Percentiles rank a stretch among this genome's conserved stretches.
Evolutionary conservation across 2,329 filamentous ascomycete genomes (phyloP).

Genomic region (Claviceps spartinae): DNA sequence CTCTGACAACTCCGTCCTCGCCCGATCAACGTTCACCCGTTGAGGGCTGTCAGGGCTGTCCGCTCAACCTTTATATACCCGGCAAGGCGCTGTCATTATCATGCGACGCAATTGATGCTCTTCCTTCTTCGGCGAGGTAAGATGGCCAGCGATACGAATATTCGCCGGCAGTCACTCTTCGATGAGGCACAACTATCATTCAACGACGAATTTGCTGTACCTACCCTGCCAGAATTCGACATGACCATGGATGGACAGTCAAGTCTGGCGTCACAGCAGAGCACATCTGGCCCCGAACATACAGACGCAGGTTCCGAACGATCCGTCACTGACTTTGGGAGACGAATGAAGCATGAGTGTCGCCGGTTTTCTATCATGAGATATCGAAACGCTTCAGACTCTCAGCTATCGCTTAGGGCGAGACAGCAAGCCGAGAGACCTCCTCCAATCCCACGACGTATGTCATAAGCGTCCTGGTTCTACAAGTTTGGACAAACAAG

Average conservation of each 20-base stretch:
- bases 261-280: conserved; percentile 10
- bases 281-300: conserved; percentile 17
- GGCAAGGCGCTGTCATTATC: conserved; percentile 14
- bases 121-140: conserved; percentile 49
- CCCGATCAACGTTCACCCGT: not conserved
- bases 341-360: conserved; percentile 27
- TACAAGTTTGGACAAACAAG: not conserved
- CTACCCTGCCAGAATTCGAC: conserved; percentile 6
- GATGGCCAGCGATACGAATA: conserved; percentile 45
- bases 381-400: conserved; percentile 86
- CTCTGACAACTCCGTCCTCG: not conserved
- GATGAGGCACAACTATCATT: conserved; percentile 17
- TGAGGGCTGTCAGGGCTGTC: not conserved
- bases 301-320: conserved; percentile 11
- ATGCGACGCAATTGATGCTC: conserved; percentile 37
- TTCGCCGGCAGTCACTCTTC: conserved; percentile 37
- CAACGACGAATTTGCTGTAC: conserved; percentile 4
- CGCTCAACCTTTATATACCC: not conserved
- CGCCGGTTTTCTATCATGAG: conserved; percentile 59
- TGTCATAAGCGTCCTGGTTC: conserved; percentile 11
- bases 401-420: conserved; percentile 65
- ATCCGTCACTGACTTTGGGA: conserved; percentile 20
- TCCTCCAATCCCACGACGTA: conserved; percentile 47
- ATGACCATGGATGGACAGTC: conserved; percentile 3
- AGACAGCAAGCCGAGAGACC: conserved; percentile 50